Base-by-base conservation (phyloP, 2,329 filamentous ascomycete genomes). In the Huntiella moniliformis region DNA sequence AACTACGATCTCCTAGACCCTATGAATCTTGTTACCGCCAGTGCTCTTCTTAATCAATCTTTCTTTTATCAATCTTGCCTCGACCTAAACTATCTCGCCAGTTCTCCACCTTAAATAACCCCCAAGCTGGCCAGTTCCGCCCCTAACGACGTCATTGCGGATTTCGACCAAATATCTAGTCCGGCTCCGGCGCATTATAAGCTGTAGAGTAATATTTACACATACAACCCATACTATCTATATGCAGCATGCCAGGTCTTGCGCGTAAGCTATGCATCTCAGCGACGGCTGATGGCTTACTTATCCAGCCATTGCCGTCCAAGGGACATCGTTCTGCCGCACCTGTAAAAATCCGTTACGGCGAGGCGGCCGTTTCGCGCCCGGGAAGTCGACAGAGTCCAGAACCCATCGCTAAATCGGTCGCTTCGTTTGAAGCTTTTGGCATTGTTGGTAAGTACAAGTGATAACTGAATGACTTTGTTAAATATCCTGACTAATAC, bases 201-300 rank as follows among this genome's bases (percentile, higher is more conserved):
- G 22, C 15, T 17, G 11, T 8, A 22, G 15, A 18, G 22, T 39
- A 15, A 18, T 18, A 12, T 17, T 12, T 13, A n/a, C 15, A 39
- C 15, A 16, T 16, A 40, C 17, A 40, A 13, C 17, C 17, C n/a
- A 37, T 37, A 39, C 16, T 16, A 13, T n/a, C 4, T 10, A 11
- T 15, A 5, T 28, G 22, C 35, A 38, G 15, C 5, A 91, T 92
- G 85, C 79, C 84, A 47, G 71, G 73, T 53, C 66, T 93, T 50
- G 77, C 82, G 49, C 80, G 82, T 58, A 92, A 91, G 63, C 65
- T 93, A 46, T 59, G 86, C 52, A 75, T 94, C 53, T 79, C 79
- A 61, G 84, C 86, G 46, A 77, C 84, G 18, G 74, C 79, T 45
- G 86, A 95, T 56, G 86, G 86, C 48, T 69, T 95, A 44, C 67